Conservation (phyloP, 2,329 filamentous ascomycete genomes). For the Aspergillus pseudoterreus region DNA sequence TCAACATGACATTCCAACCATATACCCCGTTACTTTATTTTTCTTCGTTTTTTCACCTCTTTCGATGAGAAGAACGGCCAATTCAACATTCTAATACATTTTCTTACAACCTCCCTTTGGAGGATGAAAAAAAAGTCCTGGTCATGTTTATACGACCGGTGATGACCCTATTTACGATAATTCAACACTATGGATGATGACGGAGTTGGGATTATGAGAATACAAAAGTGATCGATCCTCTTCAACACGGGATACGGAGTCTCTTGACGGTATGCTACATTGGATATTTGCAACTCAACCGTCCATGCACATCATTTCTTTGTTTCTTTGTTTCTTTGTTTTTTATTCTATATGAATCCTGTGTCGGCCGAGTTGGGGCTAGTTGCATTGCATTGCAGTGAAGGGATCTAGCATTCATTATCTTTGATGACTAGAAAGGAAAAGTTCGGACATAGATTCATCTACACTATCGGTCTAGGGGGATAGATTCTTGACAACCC, state of each 20-base stretch:
- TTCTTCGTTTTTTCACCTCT: constrained; percentile 18
- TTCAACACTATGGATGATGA: constrained; percentile 22
- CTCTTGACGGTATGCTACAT: constrained; percentile 4
- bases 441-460: too few species aligned
- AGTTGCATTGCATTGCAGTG: background rate
- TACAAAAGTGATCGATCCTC: constrained; percentile 17
- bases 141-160: constrained; percentile 5
- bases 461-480: too few species aligned
- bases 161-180: constrained; percentile 10
- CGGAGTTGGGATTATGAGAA: constrained; percentile 21
- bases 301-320: background rate
- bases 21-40: constrained; percentile 29
- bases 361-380: background rate
- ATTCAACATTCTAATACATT: constrained; percentile 18
- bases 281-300: constrained; percentile 9
- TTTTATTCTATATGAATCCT: background rate
- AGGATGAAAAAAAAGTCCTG: background rate
- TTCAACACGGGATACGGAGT: constrained; percentile 30
- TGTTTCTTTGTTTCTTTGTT: background rate
- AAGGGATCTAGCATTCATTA: background rate
- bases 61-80: constrained; percentile 10
- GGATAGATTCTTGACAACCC: too few species aligned
- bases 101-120: constrained; percentile 5
- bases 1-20: constrained; percentile 34
- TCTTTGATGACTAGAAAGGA: background rate